Evolutionary conservation across 1,284 basidiomycete species (phyloP).

Genomic region (Fereydounia khargensis): DNA sequence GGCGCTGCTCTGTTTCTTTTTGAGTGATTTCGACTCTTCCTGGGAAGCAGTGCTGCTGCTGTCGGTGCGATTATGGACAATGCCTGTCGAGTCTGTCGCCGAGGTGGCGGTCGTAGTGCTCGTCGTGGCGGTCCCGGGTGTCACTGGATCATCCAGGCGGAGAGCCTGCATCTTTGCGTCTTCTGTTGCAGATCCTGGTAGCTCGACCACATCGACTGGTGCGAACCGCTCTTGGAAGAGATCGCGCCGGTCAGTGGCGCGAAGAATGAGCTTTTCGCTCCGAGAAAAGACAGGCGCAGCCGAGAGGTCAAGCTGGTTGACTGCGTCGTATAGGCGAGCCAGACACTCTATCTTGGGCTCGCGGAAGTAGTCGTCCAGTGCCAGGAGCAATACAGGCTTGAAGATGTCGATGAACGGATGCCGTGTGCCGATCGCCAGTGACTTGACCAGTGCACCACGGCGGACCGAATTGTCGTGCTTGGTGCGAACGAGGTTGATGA

Average conservation of each 20-base stretch:
- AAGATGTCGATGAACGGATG: conserved; percentile 97
- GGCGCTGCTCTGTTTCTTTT: conserved; percentile 21
- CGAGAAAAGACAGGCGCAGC: conserved; percentile 74
- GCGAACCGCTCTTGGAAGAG: conserved; percentile 78
- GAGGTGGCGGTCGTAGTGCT: too few species aligned
- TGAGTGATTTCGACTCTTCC: conserved; percentile 28
- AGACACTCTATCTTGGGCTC: conserved; percentile 84
- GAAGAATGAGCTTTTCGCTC: conserved; percentile 82
- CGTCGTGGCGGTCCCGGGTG: too few species aligned
- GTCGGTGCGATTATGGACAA: too few species aligned
- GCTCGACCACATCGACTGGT: too few species aligned
- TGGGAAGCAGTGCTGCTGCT: conserved; percentile 23
- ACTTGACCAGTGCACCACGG: conserved; percentile 90
- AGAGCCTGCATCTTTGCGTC: too few species aligned
- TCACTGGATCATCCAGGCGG: too few species aligned
- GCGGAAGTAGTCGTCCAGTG: conserved; percentile 90
- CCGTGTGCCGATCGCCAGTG: conserved; percentile 89
- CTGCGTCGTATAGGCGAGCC: conserved; percentile 81
- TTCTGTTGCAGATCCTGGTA: too few species aligned
- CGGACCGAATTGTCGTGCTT: conserved; percentile 85
- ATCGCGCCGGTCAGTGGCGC: conserved; percentile 78
- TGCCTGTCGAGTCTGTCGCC: too few species aligned
- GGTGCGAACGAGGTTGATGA: conserved; percentile 90
- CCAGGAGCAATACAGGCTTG: conserved; percentile 92
- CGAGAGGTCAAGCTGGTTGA: conserved; percentile 86